Conservation (phyloP, 139 green algal genomes). For the Auxenochlorella pyrenoidosa region DNA sequence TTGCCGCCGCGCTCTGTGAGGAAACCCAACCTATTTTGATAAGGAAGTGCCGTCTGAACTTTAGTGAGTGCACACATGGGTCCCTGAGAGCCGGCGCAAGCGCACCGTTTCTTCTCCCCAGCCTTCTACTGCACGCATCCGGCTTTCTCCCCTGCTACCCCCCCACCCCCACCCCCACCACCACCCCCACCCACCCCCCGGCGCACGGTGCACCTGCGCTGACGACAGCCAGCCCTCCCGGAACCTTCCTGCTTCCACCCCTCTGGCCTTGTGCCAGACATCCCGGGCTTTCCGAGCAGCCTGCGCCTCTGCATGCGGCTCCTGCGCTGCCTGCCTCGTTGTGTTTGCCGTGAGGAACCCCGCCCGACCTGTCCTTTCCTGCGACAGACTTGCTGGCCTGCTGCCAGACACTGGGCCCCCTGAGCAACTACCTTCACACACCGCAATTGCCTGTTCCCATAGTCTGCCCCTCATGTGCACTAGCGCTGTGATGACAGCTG, state of each 20-base stretch:
- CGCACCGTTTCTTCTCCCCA: not conserved
- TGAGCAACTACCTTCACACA: too few relatives aligned
- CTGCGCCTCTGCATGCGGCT: not conserved
- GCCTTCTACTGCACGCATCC: too few relatives aligned
- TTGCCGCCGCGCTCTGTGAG: conserved; percentile 17
- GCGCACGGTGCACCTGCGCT: not conserved
- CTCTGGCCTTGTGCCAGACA: not conserved
- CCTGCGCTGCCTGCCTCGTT: not conserved
- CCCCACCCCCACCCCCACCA: too few relatives aligned
- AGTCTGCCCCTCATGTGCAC: not conserved
- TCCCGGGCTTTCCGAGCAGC: conserved; percentile 4
- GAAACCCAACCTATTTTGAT: conserved; percentile 27
- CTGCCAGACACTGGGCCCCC: not conserved
- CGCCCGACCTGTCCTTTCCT: conserved; percentile 16
- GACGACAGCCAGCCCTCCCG: conserved; percentile 11
- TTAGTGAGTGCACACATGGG: conserved; percentile 38
- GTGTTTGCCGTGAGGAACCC: not conserved
- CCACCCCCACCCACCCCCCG: not conserved
- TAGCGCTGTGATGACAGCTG: not conserved
- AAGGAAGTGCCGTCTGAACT: conserved; percentile 51
- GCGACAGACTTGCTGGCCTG: conserved; percentile 9
- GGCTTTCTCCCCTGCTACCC: not conserved
- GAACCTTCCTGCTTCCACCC: conserved; percentile 13
- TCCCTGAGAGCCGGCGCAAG: conserved; percentile 29
- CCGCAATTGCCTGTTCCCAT: not conserved